Percentiles rank a stretch among this genome's conserved stretches.
These are phyloP conservation scores for Cercophora newfieldiana DNA, from an alignment of 495 filamentous ascomycete genomes.

Conservation along the genomic window DNA sequence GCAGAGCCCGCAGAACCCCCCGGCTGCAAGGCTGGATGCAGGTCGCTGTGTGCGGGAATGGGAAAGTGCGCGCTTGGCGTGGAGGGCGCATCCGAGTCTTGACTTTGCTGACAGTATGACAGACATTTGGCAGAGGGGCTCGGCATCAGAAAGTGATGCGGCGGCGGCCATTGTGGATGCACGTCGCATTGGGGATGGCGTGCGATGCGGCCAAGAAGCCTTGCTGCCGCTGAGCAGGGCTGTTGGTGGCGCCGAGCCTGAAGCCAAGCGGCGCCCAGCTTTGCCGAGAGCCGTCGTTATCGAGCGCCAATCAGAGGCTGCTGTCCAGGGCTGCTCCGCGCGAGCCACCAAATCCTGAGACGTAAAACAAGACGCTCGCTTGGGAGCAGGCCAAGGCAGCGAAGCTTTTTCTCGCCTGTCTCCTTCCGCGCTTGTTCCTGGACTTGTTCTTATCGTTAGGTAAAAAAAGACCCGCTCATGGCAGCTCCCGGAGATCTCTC, in stretches of 20 bases:
- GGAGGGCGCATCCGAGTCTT: not conserved
- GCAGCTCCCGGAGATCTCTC: not conserved
- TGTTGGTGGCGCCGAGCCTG: conserved; percentile 5
- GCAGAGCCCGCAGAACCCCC: too few relatives aligned
- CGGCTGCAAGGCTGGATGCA: not conserved
- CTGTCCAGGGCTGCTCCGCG: not conserved
- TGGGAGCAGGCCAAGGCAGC: not conserved
- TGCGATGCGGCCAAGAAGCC: not conserved
- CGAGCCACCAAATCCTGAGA: not conserved
- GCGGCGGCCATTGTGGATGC: too few relatives aligned
- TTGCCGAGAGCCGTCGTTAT: conserved; percentile 7
- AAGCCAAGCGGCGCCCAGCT: not conserved
- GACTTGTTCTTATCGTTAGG: not conserved
- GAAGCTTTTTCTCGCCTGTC: not conserved
- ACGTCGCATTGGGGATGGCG: not conserved
- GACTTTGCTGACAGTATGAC: not conserved
- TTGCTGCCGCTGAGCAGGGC: not conserved
- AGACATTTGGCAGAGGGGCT: not conserved
- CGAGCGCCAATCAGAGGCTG: conserved; percentile 1
- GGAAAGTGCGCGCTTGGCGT: not conserved
- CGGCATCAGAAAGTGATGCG: too few relatives aligned
- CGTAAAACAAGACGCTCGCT: not conserved
- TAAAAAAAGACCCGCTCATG: not conserved
- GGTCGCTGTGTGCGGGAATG: not conserved
- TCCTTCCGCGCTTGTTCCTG: not conserved